Percentiles rank a stretch among this genome's conserved stretches.
These are phyloP conservation scores for Hamamelis virginiana DNA, from an alignment of 164 flowering plant species.

Conservation along the genomic window DNA sequence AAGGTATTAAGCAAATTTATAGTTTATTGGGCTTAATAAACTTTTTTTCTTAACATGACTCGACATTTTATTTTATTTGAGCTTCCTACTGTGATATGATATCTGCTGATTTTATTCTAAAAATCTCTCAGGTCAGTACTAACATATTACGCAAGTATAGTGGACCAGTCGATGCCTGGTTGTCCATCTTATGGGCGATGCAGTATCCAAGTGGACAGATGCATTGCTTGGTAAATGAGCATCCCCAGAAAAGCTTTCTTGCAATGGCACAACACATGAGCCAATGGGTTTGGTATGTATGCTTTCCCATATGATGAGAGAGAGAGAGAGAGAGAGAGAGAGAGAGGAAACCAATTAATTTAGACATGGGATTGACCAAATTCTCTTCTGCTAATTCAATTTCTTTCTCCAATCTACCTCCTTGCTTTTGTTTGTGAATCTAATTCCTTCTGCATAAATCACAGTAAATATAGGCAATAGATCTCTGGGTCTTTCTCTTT, in stretches of 20 bases:
- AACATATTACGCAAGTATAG: conserved; percentile 78
- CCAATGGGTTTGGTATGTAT: conserved; percentile 90
- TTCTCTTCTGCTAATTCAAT: too few species aligned
- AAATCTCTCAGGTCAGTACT: conserved; percentile 65
- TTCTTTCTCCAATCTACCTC: too few species aligned
- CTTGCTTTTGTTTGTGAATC: too few species aligned
- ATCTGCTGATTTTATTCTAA: not conserved
- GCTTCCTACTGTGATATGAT: not conserved
- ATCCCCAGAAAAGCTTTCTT: conserved; percentile 56
- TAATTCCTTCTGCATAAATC: too few species aligned
- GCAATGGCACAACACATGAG: conserved; percentile 91
- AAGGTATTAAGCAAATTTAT: not conserved
- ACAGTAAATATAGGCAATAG: too few species aligned
- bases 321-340: too few species aligned
- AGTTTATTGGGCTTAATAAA: not conserved
- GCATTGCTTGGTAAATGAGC: conserved; percentile 57
- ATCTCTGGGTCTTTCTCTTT: too few species aligned
- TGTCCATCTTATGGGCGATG: conserved; percentile 43
- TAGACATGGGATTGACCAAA: too few species aligned
- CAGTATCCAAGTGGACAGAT: conserved; percentile 20
- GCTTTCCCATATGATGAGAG: not conserved
- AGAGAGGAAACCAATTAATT: not conserved
- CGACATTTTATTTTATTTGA: not conserved
- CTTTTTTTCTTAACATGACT: not conserved
- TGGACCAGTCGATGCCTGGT: conserved; percentile 87